A percentile compares a stretch with the other conserved stretches of the same genome.
Conservation (phyloP, 192 early-diverging fungal species). For the Backusella liffmaniae region DNA sequence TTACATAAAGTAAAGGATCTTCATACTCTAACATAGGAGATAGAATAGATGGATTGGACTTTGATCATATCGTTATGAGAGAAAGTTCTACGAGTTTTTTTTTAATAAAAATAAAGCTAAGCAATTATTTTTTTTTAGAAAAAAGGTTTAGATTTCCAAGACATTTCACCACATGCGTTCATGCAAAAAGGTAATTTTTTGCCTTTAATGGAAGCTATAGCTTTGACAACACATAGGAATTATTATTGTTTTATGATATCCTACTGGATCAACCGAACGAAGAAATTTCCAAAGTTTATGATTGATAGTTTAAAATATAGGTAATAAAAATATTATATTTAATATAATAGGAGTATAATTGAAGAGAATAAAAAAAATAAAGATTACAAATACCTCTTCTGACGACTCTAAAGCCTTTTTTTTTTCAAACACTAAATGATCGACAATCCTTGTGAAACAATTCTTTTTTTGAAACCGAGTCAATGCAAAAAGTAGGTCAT, state of each 20-base stretch:
- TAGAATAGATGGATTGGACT: neutral
- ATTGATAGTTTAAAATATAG: neutral
- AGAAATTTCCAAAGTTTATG: neutral
- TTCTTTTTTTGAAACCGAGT: neutral
- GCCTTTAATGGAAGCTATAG: neutral
- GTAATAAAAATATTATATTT: neutral
- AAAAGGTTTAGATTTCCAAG: slow-evolving; percentile 1
- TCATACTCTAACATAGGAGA: neutral
- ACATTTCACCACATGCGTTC: slow-evolving; percentile 4
- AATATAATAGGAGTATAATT: neutral
- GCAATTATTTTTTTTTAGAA: neutral
- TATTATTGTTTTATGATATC: neutral
- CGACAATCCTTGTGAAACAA: neutral
- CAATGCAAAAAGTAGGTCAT: neutral
- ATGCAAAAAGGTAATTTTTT: slow-evolving; percentile 1
- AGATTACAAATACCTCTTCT: neutral
- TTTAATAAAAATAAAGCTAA: neutral
- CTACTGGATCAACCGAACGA: neutral
- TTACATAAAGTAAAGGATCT: neutral
- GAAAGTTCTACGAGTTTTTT: neutral
- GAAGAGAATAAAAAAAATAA: neutral
- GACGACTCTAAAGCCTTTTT: neutral
- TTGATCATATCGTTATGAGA: neutral
- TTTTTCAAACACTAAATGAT: neutral
- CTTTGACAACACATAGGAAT: neutral